phyloP scores from a whole-genome alignment of 139 green algal genomes.

The Tetraselmis striata region DNA sequence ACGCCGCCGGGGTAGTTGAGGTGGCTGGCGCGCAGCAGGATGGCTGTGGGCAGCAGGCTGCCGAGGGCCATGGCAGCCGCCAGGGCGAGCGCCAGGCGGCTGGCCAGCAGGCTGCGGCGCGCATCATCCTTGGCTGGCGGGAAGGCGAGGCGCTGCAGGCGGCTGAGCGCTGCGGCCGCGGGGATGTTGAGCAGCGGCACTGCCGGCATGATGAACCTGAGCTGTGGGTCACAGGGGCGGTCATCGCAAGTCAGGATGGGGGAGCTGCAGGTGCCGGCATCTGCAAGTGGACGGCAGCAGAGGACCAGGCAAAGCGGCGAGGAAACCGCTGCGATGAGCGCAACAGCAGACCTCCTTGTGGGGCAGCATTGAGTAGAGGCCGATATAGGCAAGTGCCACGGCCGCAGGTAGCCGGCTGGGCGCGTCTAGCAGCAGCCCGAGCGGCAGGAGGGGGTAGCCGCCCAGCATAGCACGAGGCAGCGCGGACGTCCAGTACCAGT shows the following conservation, averaged over 20 bases:
- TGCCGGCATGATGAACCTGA: constrained; percentile 73
- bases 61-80: constrained; percentile 15
- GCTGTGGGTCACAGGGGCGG: too few species aligned
- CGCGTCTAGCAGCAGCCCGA: constrained; percentile 37
- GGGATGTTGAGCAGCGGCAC: constrained; percentile 68
- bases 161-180: constrained; percentile 40
- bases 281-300: too few species aligned
- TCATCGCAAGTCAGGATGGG: too few species aligned
- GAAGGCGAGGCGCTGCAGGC: not conserved
- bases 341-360: constrained; percentile 76
- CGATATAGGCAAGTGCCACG: constrained; percentile 40
- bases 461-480: constrained; percentile 49
- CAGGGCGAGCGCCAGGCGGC: not conserved
- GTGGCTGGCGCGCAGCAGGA: constrained; percentile 7
- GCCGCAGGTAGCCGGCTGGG: constrained; percentile 7
- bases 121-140: not conserved
- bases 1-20: constrained; percentile 65
- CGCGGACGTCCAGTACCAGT: constrained; percentile 69
- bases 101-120: not conserved
- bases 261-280: too few species aligned
- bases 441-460: constrained; percentile 34
- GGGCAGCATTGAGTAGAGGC: constrained; percentile 65
- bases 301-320: too few species aligned
- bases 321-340: too few species aligned
- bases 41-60: constrained; percentile 3